phyloP scores from a whole-genome alignment of 805 yeast genomes.

The Saccharomycopsis sp. region DNA sequence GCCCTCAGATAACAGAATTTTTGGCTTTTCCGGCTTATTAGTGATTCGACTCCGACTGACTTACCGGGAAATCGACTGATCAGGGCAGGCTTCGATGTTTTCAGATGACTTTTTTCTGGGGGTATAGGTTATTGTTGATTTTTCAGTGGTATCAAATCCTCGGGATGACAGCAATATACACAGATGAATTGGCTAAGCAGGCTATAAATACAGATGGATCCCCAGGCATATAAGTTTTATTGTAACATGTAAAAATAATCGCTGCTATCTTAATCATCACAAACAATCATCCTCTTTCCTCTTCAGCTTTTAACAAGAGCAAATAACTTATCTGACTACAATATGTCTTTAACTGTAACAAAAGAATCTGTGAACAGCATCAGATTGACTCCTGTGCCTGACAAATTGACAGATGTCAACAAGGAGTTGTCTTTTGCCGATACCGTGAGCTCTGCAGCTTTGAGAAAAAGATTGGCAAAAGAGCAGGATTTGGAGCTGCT shows the following conservation, averaged over 20 bases:
- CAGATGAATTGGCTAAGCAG: not conserved
- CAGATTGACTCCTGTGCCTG: constrained; percentile 16
- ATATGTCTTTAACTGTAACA: not conserved
- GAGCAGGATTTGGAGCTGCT: not conserved
- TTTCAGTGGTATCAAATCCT: no score
- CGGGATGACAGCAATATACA: not conserved
- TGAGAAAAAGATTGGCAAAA: not conserved
- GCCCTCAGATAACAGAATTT: not conserved
- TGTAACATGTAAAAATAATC: no score
- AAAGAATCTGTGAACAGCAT: constrained; percentile 7
- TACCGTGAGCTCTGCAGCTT: not conserved
- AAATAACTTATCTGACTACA: no score
- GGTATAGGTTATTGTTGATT: no score
- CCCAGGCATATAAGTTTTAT: no score
- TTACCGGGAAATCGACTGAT: not conserved
- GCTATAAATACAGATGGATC: not conserved
- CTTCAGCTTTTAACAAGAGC: no score
- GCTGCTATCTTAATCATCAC: no score
- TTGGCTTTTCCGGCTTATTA: not conserved
- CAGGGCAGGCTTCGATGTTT: not conserved
- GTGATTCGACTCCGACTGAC: not conserved
- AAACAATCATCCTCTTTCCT: no score
- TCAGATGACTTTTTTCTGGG: not conserved
- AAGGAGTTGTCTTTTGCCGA: constrained; percentile 4
- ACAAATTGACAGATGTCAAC: constrained; percentile 1